Percentiles rank a stretch among this genome's conserved stretches.
Conservation (phyloP, 495 filamentous ascomycete genomes). For the Lasiosphaeris hirsuta region DNA sequence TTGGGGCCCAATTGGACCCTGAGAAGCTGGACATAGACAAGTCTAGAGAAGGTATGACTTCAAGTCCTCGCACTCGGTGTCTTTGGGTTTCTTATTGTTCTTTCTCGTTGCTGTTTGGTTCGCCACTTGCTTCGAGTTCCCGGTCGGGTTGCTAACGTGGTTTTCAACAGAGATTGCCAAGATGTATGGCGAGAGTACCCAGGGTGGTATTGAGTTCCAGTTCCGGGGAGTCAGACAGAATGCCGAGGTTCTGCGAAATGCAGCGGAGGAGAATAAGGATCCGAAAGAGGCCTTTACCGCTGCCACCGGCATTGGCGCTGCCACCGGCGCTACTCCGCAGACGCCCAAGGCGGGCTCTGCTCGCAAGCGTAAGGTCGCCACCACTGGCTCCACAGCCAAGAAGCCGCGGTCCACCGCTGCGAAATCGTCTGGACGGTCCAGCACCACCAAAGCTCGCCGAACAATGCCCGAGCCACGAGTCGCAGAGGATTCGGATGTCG, state of each 20-base stretch:
- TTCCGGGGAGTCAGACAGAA: slow-evolving; percentile 44
- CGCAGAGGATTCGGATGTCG: too few species aligned
- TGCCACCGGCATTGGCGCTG: slow-evolving; percentile 11
- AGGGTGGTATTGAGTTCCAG: slow-evolving; percentile 43
- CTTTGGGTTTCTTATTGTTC: not conserved
- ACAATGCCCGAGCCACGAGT: too few species aligned
- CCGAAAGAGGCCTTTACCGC: slow-evolving; percentile 24
- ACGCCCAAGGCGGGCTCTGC: not conserved
- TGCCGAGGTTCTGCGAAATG: slow-evolving; percentile 34
- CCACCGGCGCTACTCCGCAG: not conserved
- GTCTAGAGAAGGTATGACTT: slow-evolving; percentile 15
- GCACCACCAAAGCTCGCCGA: too few species aligned
- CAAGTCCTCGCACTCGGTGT: too few species aligned
- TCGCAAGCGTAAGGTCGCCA: slow-evolving; percentile 1
- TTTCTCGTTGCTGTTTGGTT: not conserved
- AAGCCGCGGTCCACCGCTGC: too few species aligned
- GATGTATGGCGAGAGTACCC: slow-evolving; percentile 42
- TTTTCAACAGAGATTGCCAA: slow-evolving; percentile 37
- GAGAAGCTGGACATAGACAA: not conserved
- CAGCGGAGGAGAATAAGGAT: slow-evolving; percentile 28
- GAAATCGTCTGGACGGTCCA: too few species aligned
- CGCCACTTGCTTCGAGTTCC: not conserved
- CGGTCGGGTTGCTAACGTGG: too few species aligned
- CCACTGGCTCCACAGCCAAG: too few species aligned
- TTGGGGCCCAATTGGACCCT: slow-evolving; percentile 42